phyloP scores from a whole-genome alignment of 2,329 filamentous ascomycete genomes.

The Neofusicoccum cordaticola region DNA sequence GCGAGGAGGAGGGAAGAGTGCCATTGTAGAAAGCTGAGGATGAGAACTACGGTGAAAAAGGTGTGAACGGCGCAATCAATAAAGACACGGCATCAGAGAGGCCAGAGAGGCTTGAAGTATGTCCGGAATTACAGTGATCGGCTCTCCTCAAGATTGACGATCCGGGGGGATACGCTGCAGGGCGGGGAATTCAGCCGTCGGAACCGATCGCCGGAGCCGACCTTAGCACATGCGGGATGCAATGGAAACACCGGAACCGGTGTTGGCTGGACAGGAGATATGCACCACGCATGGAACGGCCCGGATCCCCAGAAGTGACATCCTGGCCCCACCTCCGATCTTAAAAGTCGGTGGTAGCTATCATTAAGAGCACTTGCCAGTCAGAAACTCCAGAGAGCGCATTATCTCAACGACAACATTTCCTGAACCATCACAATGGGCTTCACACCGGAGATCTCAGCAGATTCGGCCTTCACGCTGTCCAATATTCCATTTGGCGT shows the following conservation, averaged over 20 bases:
- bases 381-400: no score
- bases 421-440: neutral
- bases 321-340: neutral
- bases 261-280: no score
- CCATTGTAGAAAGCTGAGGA: neutral
- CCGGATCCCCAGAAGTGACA: neutral
- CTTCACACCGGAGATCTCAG: neutral
- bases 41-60: neutral
- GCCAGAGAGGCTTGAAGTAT: neutral
- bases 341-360: no score
- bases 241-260: neutral
- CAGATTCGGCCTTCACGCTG: slow-evolving; percentile 14
- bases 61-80: neutral
- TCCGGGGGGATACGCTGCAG: neutral
- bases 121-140: neutral
- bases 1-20: neutral
- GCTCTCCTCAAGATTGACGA: neutral
- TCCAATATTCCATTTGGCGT: slow-evolving; percentile 21
- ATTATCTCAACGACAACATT: neutral
- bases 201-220: neutral
- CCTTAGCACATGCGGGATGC: neutral
- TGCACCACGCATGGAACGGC: neutral
- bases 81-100: no score
- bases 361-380: no score
- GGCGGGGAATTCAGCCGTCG: slow-evolving; percentile 1